Evolutionary conservation across 1,284 basidiomycete species (phyloP), one percentile per base, ranked within the genome.

Genomic region (Moesziomyces antarcticus): DNA sequence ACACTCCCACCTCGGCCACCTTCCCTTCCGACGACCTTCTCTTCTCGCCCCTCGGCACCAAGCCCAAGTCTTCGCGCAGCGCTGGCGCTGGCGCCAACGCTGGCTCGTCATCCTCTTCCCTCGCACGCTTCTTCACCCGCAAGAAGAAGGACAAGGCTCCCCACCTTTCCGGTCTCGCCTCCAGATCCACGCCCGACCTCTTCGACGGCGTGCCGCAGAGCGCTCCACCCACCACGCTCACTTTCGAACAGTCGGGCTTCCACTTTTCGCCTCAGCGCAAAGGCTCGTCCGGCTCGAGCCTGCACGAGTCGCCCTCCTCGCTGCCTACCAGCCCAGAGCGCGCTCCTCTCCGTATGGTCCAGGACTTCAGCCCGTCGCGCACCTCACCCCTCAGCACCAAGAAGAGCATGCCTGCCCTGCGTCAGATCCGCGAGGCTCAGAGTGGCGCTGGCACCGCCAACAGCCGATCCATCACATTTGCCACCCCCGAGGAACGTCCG

Each of bases 61-160:
- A 57, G 22, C 4, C 61, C 30, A 65, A 57, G 41, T 13, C 51
- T 16, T 50, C 40, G 8, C 56, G 66, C 48, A 51, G 51, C 48
- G 52, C 59, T 24, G 59, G 59, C 51, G 52, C 59, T 9, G 41
- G 44, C 55, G 52, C 50, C 42, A 35, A 55, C 2, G 25, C 64
- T 14, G 25, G 37, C 11, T 64, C 65, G 6, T 56, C 21, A 10
- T 50, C 60, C 3, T 75, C 70, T 5, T 63, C 70, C 45, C 56
- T 77, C 21, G 55, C 67, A 18, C 65, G 76, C 13, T 63, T 79
- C 56, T 79, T 79, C 30, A 46, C 61, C 21, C 71, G 77, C 62
- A 79, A 73, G 67, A 75, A 75, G 60, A 75, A 75, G 50, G 68
- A 77, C 61, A 79, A 73, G 56, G 50, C 50, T 18, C 30, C 49